A percentile compares a stretch with the other conserved stretches of the same genome.
phyloP scores from a whole-genome alignment of 208 protist genomes.

The Wallacemonas sp. region DNA sequence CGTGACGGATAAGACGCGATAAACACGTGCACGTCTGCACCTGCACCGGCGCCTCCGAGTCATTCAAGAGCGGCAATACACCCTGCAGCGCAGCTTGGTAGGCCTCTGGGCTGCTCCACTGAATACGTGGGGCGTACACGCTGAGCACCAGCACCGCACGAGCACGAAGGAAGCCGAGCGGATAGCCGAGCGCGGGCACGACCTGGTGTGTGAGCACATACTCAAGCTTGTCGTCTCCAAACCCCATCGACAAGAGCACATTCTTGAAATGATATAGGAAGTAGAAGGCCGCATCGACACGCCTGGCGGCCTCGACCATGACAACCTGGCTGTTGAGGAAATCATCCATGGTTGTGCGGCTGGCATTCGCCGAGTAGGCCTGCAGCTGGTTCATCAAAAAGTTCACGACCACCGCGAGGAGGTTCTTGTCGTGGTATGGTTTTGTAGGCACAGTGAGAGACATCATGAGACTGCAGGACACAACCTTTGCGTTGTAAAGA shows the following conservation, averaged over 20 bases:
- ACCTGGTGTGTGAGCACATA: slow-evolving; percentile 73
- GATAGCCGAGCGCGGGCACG: slow-evolving; percentile 62
- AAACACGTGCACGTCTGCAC: slow-evolving; percentile 88
- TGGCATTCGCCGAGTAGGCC: slow-evolving; percentile 30
- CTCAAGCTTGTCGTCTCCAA: slow-evolving; percentile 82
- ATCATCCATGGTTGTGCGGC: slow-evolving; percentile 30
- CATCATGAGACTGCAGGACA: slow-evolving; percentile 71
- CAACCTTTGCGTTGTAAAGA: slow-evolving; percentile 80
- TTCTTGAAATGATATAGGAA: slow-evolving; percentile 76
- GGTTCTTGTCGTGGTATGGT: slow-evolving; percentile 61
- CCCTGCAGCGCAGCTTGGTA: slow-evolving; percentile 60
- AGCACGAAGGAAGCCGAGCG: slow-evolving; percentile 83
- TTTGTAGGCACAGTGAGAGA: slow-evolving; percentile 52
- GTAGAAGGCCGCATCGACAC: slow-evolving; percentile 75
- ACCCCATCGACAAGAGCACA: slow-evolving; percentile 43
- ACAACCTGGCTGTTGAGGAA: slow-evolving; percentile 22
- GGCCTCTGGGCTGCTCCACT: slow-evolving; percentile 64
- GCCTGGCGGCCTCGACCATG: slow-evolving; percentile 49
- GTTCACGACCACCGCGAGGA: slow-evolving; percentile 62
- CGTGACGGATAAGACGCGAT: slow-evolving; percentile 74
- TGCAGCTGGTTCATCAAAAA: slow-evolving; percentile 78
- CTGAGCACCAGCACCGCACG: slow-evolving; percentile 78
- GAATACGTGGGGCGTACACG: slow-evolving; percentile 54
- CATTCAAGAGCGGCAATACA: slow-evolving; percentile 78
- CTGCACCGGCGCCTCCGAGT: slow-evolving; percentile 82